Base-by-base conservation (phyloP, 2,329 filamentous ascomycete genomes). In the Cladobotryum protrusum region DNA sequence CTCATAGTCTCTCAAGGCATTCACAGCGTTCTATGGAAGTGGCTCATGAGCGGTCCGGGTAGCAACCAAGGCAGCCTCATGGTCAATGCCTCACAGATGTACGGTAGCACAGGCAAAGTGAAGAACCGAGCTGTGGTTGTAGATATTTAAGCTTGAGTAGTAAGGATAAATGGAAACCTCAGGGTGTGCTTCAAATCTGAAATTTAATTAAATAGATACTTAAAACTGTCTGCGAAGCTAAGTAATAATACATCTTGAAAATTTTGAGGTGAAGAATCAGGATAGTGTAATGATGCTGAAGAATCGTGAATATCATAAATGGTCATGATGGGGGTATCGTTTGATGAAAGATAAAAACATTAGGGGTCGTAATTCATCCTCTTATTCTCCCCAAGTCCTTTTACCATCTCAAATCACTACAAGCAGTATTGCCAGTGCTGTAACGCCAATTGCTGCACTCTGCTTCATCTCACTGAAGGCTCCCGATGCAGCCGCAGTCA, bases 41-140 rank as follows among this genome's bases (percentile, higher is more conserved):
- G 75, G 72, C 59, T 79, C 33, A 79, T 79, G 77, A 67, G 72
- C 0, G 78, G 77, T 0, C 73, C 75, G 1, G 74, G 73, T 8
- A 71, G 69, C 6, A 74, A 75, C 51, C 66, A 72, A 34, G 76
- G 77, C 14, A 69, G 72, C 8, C 54, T 81, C 20, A 71, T 82
- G 70, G 72, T 82, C 29, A 83, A 83, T 56, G 79, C 78, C 1
- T 74, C 72, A 1, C 77, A 81, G 58, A 78, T 79, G 70, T 67
- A 76, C 55, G 74, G 76, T 11, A 76, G 75, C 52, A 74, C 76
- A 1, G 76, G 76, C 2, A 72, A 67, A 53, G 61, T 77, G 37
- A 71, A 69, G 24, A 75, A 69, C 41, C 57, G 67, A 20, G 65
- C 66, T 6, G 57, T 69, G 11, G 63, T 70, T 1, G 63, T 71